A percentile compares a stretch with the other conserved stretches of the same genome.
These are phyloP conservation scores for Neltuma alba DNA, from an alignment of 306 rosid genomes.

Conservation along the genomic window DNA sequence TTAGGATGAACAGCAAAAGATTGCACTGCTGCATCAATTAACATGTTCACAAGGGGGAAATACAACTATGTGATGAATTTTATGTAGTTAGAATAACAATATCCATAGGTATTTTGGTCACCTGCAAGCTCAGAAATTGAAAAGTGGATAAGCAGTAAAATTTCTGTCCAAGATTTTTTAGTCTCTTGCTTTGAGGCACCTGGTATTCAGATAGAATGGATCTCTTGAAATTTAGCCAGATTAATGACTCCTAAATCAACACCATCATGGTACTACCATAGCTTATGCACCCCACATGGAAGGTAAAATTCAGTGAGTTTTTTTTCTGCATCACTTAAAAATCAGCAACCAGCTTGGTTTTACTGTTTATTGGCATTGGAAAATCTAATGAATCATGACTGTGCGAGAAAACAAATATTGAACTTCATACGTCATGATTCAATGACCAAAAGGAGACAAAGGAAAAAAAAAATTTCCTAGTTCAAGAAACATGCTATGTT, in stretches of 20 bases:
- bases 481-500: slow-evolving; percentile 17
- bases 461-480: background rate
- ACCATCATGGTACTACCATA: background rate
- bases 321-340: background rate
- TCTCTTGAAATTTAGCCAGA: background rate
- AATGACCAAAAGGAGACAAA: background rate
- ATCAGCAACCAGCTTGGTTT: background rate
- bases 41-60: no score
- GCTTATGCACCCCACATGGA: background rate
- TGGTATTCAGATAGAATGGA: background rate
- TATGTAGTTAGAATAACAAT: no score
- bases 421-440: slow-evolving; percentile 23
- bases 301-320: background rate
- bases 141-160: background rate
- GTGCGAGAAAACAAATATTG: background rate
- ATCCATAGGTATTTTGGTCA: no score
- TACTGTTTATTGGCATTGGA: background rate
- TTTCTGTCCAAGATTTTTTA: background rate
- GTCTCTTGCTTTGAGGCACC: background rate
- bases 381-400: background rate
- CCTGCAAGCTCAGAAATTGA: background rate
- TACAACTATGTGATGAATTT: no score
- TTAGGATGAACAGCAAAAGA: no score
- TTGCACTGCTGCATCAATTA: no score
- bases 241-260: background rate